Conservation (phyloP, 2,329 filamentous ascomycete species). For the Microsporum audouinii region DNA sequence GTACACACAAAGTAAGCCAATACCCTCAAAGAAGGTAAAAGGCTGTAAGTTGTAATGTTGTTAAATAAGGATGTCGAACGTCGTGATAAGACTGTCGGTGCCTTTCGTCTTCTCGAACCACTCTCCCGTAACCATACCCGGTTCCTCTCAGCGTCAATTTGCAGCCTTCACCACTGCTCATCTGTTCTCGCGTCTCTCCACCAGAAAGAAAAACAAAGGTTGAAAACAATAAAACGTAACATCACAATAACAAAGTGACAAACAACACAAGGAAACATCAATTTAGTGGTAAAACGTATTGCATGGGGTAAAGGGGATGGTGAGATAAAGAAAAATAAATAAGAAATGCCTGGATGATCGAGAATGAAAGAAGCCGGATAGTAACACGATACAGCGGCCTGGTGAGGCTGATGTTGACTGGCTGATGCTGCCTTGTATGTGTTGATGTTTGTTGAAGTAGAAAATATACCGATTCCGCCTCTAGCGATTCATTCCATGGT, state of each 20-base stretch:
- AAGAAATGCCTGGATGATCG: slow-evolving; percentile 10
- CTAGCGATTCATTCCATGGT: not conserved
- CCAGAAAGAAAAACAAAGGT: slow-evolving; percentile 5
- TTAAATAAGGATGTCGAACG: slow-evolving; percentile 16
- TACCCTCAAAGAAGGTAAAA: not conserved
- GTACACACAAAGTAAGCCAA: slow-evolving; percentile 19
- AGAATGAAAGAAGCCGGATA: slow-evolving; percentile 3
- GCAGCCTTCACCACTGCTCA: not conserved
- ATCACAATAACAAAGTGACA: slow-evolving; percentile 5
- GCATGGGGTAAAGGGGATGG: slow-evolving; percentile 6
- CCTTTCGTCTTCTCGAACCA: not conserved
- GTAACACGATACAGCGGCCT: not conserved
- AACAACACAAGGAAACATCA: not conserved
- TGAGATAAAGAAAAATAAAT: slow-evolving; percentile 10
- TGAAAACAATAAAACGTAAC: slow-evolving; percentile 11
- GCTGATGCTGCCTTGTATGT: not conserved
- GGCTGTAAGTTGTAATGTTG: not conserved
- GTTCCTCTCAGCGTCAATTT: not conserved
- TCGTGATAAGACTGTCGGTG: slow-evolving; percentile 9
- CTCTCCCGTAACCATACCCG: not conserved
- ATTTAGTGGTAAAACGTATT: slow-evolving; percentile 8
- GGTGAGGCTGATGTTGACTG: not conserved
- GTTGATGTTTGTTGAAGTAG: not conserved
- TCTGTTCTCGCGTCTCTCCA: slow-evolving; percentile 4
- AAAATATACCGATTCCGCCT: not conserved